Conservation (phyloP, 2,329 filamentous ascomycete species). For the Aspergillus sp. region DNA sequence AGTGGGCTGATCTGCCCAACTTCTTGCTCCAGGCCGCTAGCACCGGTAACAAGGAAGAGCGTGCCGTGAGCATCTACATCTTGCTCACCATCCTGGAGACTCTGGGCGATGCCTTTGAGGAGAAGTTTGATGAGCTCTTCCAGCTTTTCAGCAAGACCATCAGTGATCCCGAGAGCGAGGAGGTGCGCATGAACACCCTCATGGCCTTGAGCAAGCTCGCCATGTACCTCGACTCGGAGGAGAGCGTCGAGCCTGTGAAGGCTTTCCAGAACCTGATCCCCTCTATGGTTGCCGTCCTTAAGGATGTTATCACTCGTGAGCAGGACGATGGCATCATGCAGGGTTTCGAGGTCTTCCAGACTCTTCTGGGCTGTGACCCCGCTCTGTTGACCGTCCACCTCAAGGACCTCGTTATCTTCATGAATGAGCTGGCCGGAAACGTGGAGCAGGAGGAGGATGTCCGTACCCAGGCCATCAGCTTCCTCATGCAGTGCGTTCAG, state of each 20-base stretch:
- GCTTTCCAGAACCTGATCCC: conserved; percentile 80
- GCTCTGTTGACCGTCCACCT: conserved; percentile 82
- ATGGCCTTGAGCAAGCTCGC: conserved; percentile 85
- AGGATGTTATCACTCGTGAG: conserved; percentile 74
- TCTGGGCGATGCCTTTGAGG: conserved; percentile 79
- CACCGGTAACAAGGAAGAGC: conserved; percentile 72
- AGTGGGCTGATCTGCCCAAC: conserved; percentile 80
- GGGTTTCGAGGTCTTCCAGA: conserved; percentile 96
- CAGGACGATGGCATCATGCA: conserved; percentile 89
- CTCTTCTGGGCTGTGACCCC: conserved; percentile 85
- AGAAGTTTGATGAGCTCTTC: conserved; percentile 78
- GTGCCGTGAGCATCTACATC: conserved; percentile 90
- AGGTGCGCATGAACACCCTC: conserved; percentile 93
- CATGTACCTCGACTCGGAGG: conserved; percentile 83
- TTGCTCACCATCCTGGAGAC: conserved; percentile 89
- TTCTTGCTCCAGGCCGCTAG: conserved; percentile 78
- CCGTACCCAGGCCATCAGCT: conserved; percentile 84
- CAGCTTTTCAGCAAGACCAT: conserved; percentile 84
- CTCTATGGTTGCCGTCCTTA: conserved; percentile 84
- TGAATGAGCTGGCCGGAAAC: conserved; percentile 82
- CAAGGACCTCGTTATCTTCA: conserved; percentile 87
- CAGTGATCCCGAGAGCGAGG: conserved; percentile 82
- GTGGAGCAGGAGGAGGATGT: conserved; percentile 79
- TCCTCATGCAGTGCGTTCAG: conserved; percentile 87
- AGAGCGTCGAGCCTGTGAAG: conserved; percentile 72